phyloP scores from a whole-genome alignment of 1,139 yeast genomes.

The Zygosaccharomyces sapae region DNA sequence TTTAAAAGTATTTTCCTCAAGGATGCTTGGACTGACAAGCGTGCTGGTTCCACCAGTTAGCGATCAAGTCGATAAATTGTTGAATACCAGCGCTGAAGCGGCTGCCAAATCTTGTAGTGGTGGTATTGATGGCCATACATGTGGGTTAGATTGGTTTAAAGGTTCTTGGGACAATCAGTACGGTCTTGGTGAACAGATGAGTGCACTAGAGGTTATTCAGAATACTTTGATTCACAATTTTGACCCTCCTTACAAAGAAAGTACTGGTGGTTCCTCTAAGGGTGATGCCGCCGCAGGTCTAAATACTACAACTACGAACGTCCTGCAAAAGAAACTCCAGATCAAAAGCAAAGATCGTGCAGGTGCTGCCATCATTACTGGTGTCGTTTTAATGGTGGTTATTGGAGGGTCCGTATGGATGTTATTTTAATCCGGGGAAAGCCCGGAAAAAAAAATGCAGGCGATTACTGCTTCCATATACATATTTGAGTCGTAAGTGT shows the following conservation, averaged over 20 bases:
- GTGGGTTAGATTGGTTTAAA: slow-evolving; percentile 62
- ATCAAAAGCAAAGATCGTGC: slow-evolving; percentile 64
- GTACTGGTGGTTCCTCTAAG: slow-evolving; percentile 47
- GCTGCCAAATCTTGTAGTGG: slow-evolving; percentile 73
- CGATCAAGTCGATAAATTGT: slow-evolving; percentile 39
- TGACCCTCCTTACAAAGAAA: slow-evolving; percentile 42
- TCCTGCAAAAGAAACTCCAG: slow-evolving; percentile 42
- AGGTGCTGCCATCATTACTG: slow-evolving; percentile 84
- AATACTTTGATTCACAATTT: slow-evolving; percentile 40
- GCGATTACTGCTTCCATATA: too few relatives aligned
- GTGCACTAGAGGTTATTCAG: slow-evolving; percentile 66
- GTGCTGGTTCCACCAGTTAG: slow-evolving; percentile 47
- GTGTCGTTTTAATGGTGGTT: slow-evolving; percentile 55
- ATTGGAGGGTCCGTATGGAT: slow-evolving; percentile 72
- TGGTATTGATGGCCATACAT: slow-evolving; percentile 70
- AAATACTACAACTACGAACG: slow-evolving; percentile 32
- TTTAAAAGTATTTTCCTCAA: slow-evolving; percentile 56
- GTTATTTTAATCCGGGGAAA: slow-evolving; percentile 43
- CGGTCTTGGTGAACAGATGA: slow-evolving; percentile 78
- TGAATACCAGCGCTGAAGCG: slow-evolving; percentile 51
- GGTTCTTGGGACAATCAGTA: slow-evolving; percentile 58
- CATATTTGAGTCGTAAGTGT: too few relatives aligned
- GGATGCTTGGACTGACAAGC: slow-evolving; percentile 51
- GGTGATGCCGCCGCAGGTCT: slow-evolving; percentile 46
- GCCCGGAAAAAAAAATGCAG: too few relatives aligned